Percentiles rank a stretch among this genome's conserved stretches.
phyloP scores from a whole-genome alignment of 1,284 basidiomycete genomes.

The Ceraceosorus guamensis region DNA sequence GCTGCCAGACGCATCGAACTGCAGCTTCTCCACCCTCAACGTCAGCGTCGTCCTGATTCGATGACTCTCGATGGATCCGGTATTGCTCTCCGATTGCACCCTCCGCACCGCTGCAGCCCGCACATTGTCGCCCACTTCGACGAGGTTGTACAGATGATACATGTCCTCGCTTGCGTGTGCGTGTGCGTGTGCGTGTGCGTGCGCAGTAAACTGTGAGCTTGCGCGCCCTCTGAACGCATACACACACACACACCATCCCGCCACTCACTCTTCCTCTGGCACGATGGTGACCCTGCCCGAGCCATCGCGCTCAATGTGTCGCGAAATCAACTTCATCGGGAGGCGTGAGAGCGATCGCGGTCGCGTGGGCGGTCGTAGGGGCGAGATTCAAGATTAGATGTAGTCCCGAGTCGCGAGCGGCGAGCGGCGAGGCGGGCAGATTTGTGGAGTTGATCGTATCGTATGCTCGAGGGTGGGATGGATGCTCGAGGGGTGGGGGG shows the following conservation, averaged over 20 bases:
- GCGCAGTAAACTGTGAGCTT: background rate
- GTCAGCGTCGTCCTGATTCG: constrained; percentile 80
- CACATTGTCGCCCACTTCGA: constrained; percentile 69
- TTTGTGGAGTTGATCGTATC: too few species aligned
- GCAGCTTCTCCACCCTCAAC: constrained; percentile 62
- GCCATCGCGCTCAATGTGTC: constrained; percentile 44
- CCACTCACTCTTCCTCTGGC: constrained; percentile 44
- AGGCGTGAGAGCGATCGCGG: too few species aligned
- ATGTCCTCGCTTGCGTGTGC: constrained; percentile 68
- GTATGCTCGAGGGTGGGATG: too few species aligned
- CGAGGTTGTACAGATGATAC: constrained; percentile 99
- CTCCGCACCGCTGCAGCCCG: constrained; percentile 79
- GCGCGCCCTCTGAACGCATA: background rate
- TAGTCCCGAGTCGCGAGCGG: too few species aligned
- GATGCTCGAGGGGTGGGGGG: too few species aligned
- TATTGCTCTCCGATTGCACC: constrained; percentile 66
- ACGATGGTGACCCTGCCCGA: constrained; percentile 40
- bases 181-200: background rate
- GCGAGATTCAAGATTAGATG: too few species aligned
- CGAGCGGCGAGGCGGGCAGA: too few species aligned
- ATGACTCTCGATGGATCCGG: constrained; percentile 87
- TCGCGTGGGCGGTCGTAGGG: too few species aligned
- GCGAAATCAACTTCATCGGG: constrained; percentile 40
- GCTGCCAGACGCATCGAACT: constrained; percentile 45
- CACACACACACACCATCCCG: background rate